These are phyloP conservation scores for Trichosporon sp. DNA, from an alignment of 1,284 basidiomycete species.

Conservation along the genomic window DNA sequence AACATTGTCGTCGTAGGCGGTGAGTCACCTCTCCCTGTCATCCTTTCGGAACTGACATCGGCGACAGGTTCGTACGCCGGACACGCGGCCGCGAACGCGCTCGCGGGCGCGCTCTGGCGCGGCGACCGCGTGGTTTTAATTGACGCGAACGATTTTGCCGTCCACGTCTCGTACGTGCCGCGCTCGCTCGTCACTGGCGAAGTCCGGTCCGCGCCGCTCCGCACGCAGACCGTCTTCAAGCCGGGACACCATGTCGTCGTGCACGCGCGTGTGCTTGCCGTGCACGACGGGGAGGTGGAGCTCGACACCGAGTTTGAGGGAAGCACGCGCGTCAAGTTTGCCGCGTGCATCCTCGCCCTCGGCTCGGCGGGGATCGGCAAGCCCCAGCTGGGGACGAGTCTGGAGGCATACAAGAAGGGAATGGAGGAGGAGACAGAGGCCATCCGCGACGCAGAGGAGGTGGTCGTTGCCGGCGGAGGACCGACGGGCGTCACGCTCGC, in stretches of 20 bases:
- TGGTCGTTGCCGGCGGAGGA: slow-evolving; percentile 58
- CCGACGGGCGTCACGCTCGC: slow-evolving; percentile 59
- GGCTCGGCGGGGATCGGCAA: slow-evolving; percentile 60
- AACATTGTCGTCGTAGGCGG: slow-evolving; percentile 25
- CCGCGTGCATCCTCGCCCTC: slow-evolving; percentile 49
- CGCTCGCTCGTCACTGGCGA: slow-evolving; percentile 53
- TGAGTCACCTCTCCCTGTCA: not conserved
- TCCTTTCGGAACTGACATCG: not conserved
- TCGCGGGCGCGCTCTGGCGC: not conserved
- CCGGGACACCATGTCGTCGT: slow-evolving; percentile 42
- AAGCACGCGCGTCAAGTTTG: slow-evolving; percentile 49
- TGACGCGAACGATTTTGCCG: slow-evolving; percentile 41
- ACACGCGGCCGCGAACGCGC: slow-evolving; percentile 26
- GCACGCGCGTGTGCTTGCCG: slow-evolving; percentile 47
- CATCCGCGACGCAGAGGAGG: slow-evolving; percentile 41
- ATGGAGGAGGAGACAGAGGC: slow-evolving; percentile 42
- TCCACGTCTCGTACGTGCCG: slow-evolving; percentile 53
- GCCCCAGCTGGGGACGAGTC: slow-evolving; percentile 82
- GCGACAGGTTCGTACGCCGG: slow-evolving; percentile 26
- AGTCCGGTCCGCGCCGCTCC: slow-evolving; percentile 40
- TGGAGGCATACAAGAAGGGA: slow-evolving; percentile 84
- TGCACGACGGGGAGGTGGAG: slow-evolving; percentile 44
- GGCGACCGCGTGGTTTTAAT: slow-evolving; percentile 27
- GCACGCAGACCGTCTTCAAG: slow-evolving; percentile 46
- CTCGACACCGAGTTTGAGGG: slow-evolving; percentile 54